Evolutionary conservation across 1,284 basidiomycete species (phyloP).

Genomic region (Trametes versicolor): DNA sequence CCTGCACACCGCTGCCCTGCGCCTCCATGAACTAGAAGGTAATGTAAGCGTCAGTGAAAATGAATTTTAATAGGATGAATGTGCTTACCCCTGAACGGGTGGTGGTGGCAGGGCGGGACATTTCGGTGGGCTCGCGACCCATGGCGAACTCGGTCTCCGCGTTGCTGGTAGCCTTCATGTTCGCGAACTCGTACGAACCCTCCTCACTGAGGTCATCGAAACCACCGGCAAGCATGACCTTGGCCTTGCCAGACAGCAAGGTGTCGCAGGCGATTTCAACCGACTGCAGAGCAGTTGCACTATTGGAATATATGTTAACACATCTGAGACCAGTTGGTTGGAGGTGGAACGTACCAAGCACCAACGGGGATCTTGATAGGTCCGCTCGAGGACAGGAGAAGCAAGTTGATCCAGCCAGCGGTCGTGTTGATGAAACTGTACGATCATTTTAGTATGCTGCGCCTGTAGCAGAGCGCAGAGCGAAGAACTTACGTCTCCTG

Average conservation of each 20-base stretch:
- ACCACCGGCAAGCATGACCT: conserved; percentile 99
- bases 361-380: conserved; percentile 99
- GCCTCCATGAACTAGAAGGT: conserved; percentile 93
- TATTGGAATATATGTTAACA: conserved; percentile 41
- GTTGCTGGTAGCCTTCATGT: conserved; percentile 99
- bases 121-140: conserved; percentile 98
- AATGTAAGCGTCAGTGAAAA: conserved; percentile 18
- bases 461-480: conserved; percentile 13
- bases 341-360: conserved; percentile 77
- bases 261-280: conserved; percentile 98
- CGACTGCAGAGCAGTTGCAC: conserved; percentile 97
- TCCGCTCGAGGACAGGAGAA: conserved; percentile 93
- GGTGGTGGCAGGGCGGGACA: conserved; percentile 97
- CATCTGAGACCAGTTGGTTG: conserved; percentile 1
- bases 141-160: conserved; percentile 97
- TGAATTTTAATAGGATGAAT: background rate
- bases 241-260: conserved; percentile 94
- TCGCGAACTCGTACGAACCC: conserved; percentile 96
- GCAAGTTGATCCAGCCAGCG: conserved; percentile 96
- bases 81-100: conserved; percentile 87
- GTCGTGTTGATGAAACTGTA: conserved; percentile 95
- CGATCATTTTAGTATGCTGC: conserved; percentile 30
- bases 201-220: conserved; percentile 99
- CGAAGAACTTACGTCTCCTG: conserved; percentile 88
- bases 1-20: conserved; percentile 96